phyloP scores from a whole-genome alignment of 331 rosid genomes.

The Cucumis variabilis region DNA sequence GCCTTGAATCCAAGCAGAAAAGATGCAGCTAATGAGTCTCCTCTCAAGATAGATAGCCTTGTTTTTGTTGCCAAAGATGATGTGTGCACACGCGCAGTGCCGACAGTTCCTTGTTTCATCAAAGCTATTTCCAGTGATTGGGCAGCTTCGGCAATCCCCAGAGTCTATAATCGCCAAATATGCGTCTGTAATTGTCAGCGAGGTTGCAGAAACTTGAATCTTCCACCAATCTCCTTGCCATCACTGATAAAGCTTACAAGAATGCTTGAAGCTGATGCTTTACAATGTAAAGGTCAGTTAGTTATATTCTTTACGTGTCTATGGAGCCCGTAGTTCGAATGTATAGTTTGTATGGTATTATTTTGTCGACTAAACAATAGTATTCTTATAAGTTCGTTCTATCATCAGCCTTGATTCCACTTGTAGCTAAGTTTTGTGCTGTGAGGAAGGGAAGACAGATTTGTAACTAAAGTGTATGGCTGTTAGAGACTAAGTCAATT shows the following conservation, averaged over 20 bases:
- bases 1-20: slow-evolving; percentile 75
- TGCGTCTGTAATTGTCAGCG: slow-evolving; percentile 64
- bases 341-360: slow-evolving; percentile 16
- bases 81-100: slow-evolving; percentile 88
- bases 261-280: slow-evolving; percentile 8
- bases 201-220: slow-evolving; percentile 68
- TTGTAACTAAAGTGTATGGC: not conserved
- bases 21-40: slow-evolving; percentile 77
- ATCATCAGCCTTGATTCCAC: not conserved
- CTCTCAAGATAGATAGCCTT: slow-evolving; percentile 93
- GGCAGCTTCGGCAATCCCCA: slow-evolving; percentile 78
- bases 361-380: not conserved
- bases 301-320: slow-evolving; percentile 12
- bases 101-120: slow-evolving; percentile 82
- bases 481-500: slow-evolving; percentile 3
- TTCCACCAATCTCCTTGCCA: slow-evolving; percentile 2
- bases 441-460: slow-evolving; percentile 12
- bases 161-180: slow-evolving; percentile 80
- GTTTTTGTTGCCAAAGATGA: slow-evolving; percentile 88
- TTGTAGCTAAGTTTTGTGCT: not conserved
- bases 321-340: not conserved
- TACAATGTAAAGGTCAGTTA: slow-evolving; percentile 3
- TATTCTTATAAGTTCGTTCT: not conserved
- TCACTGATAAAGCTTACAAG: slow-evolving; percentile 22
- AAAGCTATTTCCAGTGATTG: slow-evolving; percentile 70